These are phyloP conservation scores for Stygiomarasmius scandens DNA, from an alignment of 1,284 basidiomycete species.

Conservation along the genomic window DNA sequence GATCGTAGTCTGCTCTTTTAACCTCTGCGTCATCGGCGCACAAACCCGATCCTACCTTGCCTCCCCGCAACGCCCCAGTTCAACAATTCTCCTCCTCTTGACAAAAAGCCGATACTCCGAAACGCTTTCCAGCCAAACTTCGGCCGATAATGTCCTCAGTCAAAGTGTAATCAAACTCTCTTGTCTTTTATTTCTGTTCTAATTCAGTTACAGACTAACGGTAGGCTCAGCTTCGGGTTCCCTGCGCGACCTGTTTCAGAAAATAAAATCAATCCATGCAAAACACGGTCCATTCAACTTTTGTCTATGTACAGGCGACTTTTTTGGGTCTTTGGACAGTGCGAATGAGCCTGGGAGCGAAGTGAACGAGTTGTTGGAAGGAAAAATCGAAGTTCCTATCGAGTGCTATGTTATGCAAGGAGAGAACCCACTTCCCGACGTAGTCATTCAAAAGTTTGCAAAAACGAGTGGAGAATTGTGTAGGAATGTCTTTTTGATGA, in stretches of 20 bases:
- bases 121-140: too few species aligned
- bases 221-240: slow-evolving; percentile 86
- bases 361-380: slow-evolving; percentile 61
- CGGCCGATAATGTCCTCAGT: too few species aligned
- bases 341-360: slow-evolving; percentile 46
- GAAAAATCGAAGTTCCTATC: slow-evolving; percentile 75
- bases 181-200: background rate
- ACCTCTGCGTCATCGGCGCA: too few species aligned
- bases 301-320: slow-evolving; percentile 86
- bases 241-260: slow-evolving; percentile 74
- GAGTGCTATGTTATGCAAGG: slow-evolving; percentile 95
- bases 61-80: too few species aligned
- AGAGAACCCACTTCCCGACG: slow-evolving; percentile 68
- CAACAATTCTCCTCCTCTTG: too few species aligned
- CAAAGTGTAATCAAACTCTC: background rate
- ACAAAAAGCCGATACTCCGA: too few species aligned
- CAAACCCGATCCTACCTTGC: too few species aligned
- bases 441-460: slow-evolving; percentile 74
- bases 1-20: too few species aligned
- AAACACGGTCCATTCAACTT: slow-evolving; percentile 96
- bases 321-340: slow-evolving; percentile 71
- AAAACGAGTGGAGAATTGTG: slow-evolving; percentile 79
- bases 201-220: slow-evolving; percentile 72
- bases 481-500: slow-evolving; percentile 82
- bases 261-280: slow-evolving; percentile 84